Evolutionary conservation across 768 basidiomycete species (phyloP).

Genomic region (Chiua virens): DNA sequence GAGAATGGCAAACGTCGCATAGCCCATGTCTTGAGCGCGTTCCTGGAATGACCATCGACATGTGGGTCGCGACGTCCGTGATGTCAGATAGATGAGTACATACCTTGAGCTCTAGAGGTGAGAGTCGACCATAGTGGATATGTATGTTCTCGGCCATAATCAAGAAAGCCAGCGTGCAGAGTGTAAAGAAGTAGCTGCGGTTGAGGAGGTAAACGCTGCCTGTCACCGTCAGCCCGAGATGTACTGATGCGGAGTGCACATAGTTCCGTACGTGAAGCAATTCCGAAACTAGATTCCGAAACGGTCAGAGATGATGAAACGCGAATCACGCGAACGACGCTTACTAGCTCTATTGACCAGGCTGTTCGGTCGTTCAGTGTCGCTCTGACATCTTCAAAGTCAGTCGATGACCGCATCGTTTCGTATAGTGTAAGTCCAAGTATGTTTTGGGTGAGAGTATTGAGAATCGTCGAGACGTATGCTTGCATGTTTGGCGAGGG

Average conservation of each 20-base stretch:
- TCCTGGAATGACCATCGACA: constrained; percentile 2
- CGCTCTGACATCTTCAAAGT: constrained; percentile 22
- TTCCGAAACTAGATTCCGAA: not conserved
- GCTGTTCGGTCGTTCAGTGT: constrained; percentile 13
- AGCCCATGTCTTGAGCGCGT: constrained; percentile 11
- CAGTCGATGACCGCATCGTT: constrained; percentile 12
- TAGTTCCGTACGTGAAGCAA: constrained; percentile 10
- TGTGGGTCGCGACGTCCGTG: too few species aligned
- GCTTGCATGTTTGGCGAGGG: constrained; percentile 6
- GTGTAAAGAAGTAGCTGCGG: constrained; percentile 7
- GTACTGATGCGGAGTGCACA: not conserved
- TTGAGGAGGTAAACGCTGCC: constrained; percentile 19
- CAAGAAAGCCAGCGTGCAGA: constrained; percentile 14
- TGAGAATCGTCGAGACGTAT: not conserved
- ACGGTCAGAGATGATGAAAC: not conserved
- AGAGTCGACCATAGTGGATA: constrained; percentile 20
- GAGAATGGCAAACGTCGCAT: constrained; percentile 13
- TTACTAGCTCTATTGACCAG: constrained; percentile 26
- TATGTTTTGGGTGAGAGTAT: not conserved
- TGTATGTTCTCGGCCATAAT: constrained; percentile 19
- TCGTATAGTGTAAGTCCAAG: constrained; percentile 16
- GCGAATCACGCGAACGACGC: not conserved
- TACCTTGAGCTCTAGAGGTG: constrained; percentile 20
- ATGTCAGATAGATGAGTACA: constrained; percentile 2
- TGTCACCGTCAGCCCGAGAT: constrained; percentile 1